phyloP scores from a whole-genome alignment of 2,329 filamentous ascomycete species.

The Scorias spongiosa region DNA sequence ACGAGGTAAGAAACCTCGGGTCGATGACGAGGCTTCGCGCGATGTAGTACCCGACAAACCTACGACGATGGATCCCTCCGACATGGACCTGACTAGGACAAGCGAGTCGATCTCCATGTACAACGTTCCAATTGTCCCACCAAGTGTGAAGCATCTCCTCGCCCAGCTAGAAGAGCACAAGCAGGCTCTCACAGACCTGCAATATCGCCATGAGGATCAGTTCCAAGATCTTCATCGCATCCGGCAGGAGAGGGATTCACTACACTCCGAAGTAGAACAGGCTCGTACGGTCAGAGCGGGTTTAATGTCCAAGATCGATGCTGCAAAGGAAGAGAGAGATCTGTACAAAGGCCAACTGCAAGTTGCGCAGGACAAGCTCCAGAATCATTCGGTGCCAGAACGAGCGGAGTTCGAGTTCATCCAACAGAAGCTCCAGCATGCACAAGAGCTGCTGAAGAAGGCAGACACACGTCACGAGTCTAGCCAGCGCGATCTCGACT shows the following conservation, averaged over 20 bases:
- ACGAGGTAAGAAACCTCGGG: conserved; percentile 13
- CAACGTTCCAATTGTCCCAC: neutral
- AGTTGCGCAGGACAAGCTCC: conserved; percentile 13
- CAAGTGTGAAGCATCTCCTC: conserved; percentile 9
- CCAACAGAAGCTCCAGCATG: conserved; percentile 9
- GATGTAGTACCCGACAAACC: conserved; percentile 4
- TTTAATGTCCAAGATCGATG: neutral
- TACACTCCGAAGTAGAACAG: neutral
- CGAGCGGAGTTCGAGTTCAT: conserved; percentile 17
- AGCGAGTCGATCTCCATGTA: conserved; percentile 27
- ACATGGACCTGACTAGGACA: conserved; percentile 24
- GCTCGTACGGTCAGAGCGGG: neutral
- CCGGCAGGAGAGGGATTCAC: neutral
- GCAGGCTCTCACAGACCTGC: conserved; percentile 16
- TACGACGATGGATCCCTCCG: conserved; percentile 17
- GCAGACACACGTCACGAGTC: conserved; percentile 18
- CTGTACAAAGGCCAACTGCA: conserved; percentile 16
- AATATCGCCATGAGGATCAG: conserved; percentile 20
- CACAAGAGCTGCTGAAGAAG: conserved; percentile 12
- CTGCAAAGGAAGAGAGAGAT: conserved; percentile 10
- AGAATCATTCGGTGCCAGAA: conserved; percentile 17
- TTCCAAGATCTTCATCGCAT: conserved; percentile 4
- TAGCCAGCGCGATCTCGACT: conserved; percentile 38
- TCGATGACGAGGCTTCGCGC: conserved; percentile 2
- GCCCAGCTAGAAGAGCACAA: conserved; percentile 14